Evolutionary conservation across 768 basidiomycete genomes (phyloP), one percentile per base, ranked within the genome.

Genomic region (Boletus rufocinnamomeus): DNA sequence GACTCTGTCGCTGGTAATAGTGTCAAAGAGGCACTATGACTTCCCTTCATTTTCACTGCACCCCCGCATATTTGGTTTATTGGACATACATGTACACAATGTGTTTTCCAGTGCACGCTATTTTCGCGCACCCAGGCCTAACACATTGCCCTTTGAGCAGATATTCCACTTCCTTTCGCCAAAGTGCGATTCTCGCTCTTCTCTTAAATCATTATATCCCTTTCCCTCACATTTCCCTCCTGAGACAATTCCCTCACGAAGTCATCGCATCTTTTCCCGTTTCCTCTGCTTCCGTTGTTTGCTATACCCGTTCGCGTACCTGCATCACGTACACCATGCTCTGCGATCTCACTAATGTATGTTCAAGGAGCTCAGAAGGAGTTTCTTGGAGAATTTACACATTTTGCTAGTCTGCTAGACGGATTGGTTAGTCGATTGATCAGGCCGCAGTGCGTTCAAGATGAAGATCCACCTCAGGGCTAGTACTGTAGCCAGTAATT

Each of bases 1-100:
- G 82, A 81, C 61, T 81, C 83, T 40, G 67, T 68, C 56, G 72
- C 76, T 61, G 82, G 78, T 60, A 76, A 76, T 64, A 80, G 77
- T 64, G 63, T 79, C 57, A 82, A 82, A 66, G 82, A 78, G 61
- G 50, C 50, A 46, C 61, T 64, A 58, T 70, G 61, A 70, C 60
- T 56, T 58, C 50, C 53, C 25, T 54, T 65, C 65, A 7, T 58
- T 59, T 53, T 53, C 52, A 46, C 35, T 48, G 35, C 35, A 40
- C 48, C 59, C n/a, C 32, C 43, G 38, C 54, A 54, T 52, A 58
- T 54, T 60, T 66, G 60, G 65, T 50, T 69, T 64, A 58, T 58
- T 53, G 51, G 57, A 64, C 60, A 52, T 69, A 49, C 60, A 61
- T 68, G 59, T 69, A 65, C 56, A 53, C 56, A n/a, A 56, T 43